Evolutionary conservation across 148 eudicot species (phyloP).

Genomic region (Mesembryanthemum crystallinum): DNA sequence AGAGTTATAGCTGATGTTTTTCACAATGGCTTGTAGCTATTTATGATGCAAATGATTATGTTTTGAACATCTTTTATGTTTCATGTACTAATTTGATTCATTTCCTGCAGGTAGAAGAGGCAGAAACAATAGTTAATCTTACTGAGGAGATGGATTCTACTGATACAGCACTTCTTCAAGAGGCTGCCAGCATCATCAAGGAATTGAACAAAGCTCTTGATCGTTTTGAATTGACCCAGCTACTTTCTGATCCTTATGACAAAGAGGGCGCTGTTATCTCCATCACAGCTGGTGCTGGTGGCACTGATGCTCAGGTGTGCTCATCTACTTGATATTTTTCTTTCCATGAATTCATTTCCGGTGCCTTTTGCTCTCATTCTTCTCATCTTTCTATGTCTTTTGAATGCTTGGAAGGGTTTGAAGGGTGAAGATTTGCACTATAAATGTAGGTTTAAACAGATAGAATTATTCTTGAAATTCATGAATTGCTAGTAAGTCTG

Average conservation of each 20-base stretch:
- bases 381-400: background rate
- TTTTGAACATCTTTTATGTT: background rate
- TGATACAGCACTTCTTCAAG: conserved; percentile 79
- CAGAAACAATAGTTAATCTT: conserved; percentile 81
- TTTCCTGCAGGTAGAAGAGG: conserved; percentile 76
- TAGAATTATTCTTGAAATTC: background rate
- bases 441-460: too few relatives aligned
- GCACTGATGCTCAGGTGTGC: conserved; percentile 98
- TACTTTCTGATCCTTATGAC: conserved; percentile 94
- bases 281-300: conserved; percentile 98
- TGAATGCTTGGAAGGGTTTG: too few relatives aligned
- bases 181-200: conserved; percentile 69
- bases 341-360: background rate
- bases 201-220: conserved; percentile 85
- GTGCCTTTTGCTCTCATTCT: background rate
- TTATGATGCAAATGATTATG: background rate
- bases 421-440: too few relatives aligned
- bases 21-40: background rate
- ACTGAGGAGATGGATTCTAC: conserved; percentile 95
- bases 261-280: conserved; percentile 89
- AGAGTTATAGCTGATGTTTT: background rate
- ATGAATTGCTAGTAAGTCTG: too few relatives aligned
- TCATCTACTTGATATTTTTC: conserved; percentile 4
- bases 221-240: conserved; percentile 77
- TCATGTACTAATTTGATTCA: background rate